Base-by-base conservation (phyloP, 129 eudicot genomes). In the Glebionis coronaria region DNA sequence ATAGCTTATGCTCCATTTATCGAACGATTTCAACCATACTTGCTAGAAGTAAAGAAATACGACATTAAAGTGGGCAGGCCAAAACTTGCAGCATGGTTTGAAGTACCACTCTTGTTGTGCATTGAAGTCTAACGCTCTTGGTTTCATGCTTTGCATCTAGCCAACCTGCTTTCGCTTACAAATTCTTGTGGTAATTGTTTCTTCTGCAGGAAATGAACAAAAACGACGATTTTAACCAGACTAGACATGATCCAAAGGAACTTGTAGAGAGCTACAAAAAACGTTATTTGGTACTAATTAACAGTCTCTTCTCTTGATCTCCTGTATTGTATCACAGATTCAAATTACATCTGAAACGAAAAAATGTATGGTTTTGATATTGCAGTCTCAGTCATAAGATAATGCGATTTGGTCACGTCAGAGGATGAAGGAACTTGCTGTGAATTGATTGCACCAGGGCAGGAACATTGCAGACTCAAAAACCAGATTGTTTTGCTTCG, bases 1-100 rank as follows among this genome's bases (percentile, higher is more conserved):
- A 85, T 91, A 72, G 97, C 97, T 69, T 91, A 91, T 75, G 94
- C 81, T 61, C 97, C 97, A 58, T 91, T 91, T 63, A 60, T 91
- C 55, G 96, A 91, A 78, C 80, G 98, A 69, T 88, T 72, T 70
- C 80, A 79, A 28, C 83, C 90, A 42, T 91, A 79, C 82, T 54
- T 82, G 53, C 69, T 79, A 38, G 91, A 85, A 25, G 88, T 82
- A 18, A 83, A 81, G 78, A 86, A 80, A 13, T 85, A 91, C 66
- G 95, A 91, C 70, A 81, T 91, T 55, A 73, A 82, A 23, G 56
- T 12, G 63, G 87, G 93, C 61, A 85, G 95, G 79, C 87, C 95
- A 56, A 91, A 82, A 76, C 79, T 88, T 51, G 88, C 88, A 68
- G 67, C 67, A 20, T 91, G 96, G 98, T 73, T 91, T 68, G 63